Percentiles rank a stretch among this genome's conserved stretches.
Conservation (phyloP, 306 rosid genomes). For the Pueraria montana region DNA sequence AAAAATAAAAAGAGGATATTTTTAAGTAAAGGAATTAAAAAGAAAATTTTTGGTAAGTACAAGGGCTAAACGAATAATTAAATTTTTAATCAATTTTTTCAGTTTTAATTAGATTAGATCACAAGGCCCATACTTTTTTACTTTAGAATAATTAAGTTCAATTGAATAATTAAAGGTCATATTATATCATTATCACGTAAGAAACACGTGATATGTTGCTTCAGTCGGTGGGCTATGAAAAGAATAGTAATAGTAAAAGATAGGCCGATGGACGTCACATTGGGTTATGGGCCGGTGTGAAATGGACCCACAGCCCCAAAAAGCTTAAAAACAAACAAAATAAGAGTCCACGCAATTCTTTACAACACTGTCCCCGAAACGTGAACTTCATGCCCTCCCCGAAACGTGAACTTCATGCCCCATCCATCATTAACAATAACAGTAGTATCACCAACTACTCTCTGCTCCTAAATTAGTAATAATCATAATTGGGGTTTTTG, state of each 20-base stretch:
- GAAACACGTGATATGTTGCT: background rate
- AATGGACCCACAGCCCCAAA: conserved; percentile 30
- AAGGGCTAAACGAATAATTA: too few species aligned
- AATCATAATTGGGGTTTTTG: too few species aligned
- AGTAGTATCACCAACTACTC: background rate
- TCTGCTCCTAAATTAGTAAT: background rate
- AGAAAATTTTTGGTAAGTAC: too few species aligned
- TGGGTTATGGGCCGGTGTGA: conserved; percentile 35
- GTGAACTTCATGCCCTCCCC: background rate
- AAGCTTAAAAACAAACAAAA: background rate
- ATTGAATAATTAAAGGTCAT: too few species aligned
- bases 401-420: too few species aligned
- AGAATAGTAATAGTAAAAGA: background rate
- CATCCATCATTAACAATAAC: background rate
- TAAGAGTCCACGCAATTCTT: background rate
- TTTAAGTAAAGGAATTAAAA: too few species aligned
- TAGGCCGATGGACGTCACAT: conserved; percentile 4
- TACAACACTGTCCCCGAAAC: background rate
- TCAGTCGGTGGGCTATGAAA: background rate
- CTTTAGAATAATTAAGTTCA: background rate
- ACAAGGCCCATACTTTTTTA: background rate
- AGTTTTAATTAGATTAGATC: too few species aligned
- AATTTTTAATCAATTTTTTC: too few species aligned
- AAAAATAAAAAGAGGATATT: too few species aligned
- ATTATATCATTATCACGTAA: background rate